Percentiles rank a stretch among this genome's conserved stretches.
phyloP scores from a whole-genome alignment of 495 filamentous ascomycete species.

The Penicillium silybi region DNA sequence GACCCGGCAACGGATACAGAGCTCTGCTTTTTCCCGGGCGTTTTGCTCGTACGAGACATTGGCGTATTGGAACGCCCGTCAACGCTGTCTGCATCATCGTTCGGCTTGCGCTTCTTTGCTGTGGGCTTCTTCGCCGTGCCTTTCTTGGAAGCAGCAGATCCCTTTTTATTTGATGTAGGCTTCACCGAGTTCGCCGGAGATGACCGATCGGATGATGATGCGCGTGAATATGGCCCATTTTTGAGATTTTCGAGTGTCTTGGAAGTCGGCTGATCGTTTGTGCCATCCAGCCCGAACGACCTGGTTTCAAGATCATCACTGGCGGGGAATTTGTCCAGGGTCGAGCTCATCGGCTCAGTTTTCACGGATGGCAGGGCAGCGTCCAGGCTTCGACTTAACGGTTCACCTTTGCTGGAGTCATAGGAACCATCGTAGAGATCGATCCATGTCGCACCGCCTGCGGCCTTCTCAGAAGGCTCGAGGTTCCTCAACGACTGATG shows the following conservation, averaged over 20 bases:
- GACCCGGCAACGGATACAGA: slow-evolving; percentile 37
- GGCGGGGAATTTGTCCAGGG: slow-evolving; percentile 29
- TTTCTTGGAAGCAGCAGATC: slow-evolving; percentile 46
- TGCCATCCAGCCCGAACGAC: slow-evolving; percentile 27
- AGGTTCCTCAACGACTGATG: slow-evolving; percentile 32
- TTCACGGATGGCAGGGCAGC: slow-evolving; percentile 30
- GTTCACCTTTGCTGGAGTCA: slow-evolving; percentile 5
- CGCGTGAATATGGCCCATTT: slow-evolving; percentile 26
- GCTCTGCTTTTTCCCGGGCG: slow-evolving; percentile 41
- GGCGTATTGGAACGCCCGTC: slow-evolving; percentile 45
- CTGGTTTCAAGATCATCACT: slow-evolving; percentile 27
- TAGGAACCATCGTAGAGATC: slow-evolving; percentile 34
- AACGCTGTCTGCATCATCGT: slow-evolving; percentile 45
- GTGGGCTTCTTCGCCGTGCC: slow-evolving; percentile 54
- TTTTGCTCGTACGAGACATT: slow-evolving; percentile 48
- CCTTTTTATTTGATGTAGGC: slow-evolving; percentile 32
- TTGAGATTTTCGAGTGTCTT: slow-evolving; percentile 41
- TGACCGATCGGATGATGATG: slow-evolving; percentile 22
- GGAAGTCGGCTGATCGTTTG: slow-evolving; percentile 35
- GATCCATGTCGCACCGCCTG: slow-evolving; percentile 20
- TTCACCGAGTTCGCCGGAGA: slow-evolving; percentile 30
- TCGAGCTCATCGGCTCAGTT: slow-evolving; percentile 29
- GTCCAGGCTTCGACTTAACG: slow-evolving; percentile 13
- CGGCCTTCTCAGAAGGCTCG: slow-evolving; percentile 6
- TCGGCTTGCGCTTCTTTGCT: slow-evolving; percentile 55